Percentiles rank a stretch among this genome's conserved stretches.
These are phyloP conservation scores for Leishmania martiniquensis DNA, from an alignment of 208 protist genomes.

Conservation along the genomic window DNA sequence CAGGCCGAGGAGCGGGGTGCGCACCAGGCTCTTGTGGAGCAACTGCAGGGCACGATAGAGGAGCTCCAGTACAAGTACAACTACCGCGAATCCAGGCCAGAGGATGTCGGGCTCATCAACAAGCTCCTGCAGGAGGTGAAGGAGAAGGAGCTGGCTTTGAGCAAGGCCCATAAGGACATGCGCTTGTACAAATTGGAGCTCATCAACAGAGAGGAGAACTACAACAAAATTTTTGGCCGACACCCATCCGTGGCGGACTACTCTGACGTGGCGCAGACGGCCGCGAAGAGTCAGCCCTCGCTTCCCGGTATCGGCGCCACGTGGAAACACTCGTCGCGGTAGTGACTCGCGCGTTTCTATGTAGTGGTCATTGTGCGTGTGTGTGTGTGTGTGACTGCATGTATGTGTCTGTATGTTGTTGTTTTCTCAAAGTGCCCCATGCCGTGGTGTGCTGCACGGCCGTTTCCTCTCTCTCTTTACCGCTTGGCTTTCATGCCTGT, in stretches of 20 bases:
- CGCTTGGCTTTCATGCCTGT: not conserved
- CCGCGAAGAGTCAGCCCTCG: constrained; percentile 8
- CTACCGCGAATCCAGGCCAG: constrained; percentile 88
- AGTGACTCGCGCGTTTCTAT: not conserved
- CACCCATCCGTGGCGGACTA: constrained; percentile 55
- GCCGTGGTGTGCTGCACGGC: not conserved
- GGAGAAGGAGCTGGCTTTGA: constrained; percentile 71
- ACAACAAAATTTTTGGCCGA: constrained; percentile 93
- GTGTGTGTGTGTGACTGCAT: not conserved
- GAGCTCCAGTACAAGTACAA: constrained; percentile 90
- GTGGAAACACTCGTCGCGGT: constrained; percentile 21
- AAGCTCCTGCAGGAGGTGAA: constrained; percentile 76
- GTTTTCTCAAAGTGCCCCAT: not conserved
- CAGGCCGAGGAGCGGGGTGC: constrained; percentile 37
- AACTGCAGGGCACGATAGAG: constrained; percentile 48
- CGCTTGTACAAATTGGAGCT: constrained; percentile 95
- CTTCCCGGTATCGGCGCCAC: constrained; percentile 6
- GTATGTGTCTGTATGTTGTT: too few relatives aligned
- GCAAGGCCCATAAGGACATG: constrained; percentile 89
- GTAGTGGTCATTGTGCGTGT: not conserved
- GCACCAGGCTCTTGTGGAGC: constrained; percentile 38
- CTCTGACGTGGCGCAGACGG: constrained; percentile 17
- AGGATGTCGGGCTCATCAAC: constrained; percentile 92
- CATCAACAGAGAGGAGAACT: constrained; percentile 95
- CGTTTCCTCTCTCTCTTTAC: not conserved